A percentile compares a stretch with the other conserved stretches of the same genome.
Conservation (phyloP, 345 rosid genomes). For the Acer campestre region DNA sequence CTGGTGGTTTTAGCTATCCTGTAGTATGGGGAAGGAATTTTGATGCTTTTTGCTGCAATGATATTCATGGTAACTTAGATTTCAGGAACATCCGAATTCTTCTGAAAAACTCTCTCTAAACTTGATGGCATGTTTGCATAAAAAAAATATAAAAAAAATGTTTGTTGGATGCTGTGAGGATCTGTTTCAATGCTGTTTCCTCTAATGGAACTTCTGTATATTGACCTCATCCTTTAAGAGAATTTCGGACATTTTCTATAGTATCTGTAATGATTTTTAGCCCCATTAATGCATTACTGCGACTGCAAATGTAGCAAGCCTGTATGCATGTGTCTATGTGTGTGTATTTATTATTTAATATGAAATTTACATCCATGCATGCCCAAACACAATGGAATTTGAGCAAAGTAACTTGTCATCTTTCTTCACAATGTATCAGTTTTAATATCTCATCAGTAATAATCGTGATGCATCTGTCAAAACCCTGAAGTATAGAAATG, state of each 20-base stretch:
- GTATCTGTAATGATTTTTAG: not conserved
- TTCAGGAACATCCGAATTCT: not conserved
- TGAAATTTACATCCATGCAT: too few species aligned
- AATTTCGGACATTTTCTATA: not conserved
- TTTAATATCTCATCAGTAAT: not conserved
- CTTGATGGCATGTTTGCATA: not conserved
- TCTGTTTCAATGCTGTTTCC: not conserved
- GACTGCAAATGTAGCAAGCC: not conserved
- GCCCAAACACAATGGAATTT: too few species aligned
- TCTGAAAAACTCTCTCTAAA: not conserved
- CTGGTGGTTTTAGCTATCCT: too few species aligned
- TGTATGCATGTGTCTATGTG: not conserved
- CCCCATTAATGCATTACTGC: not conserved
- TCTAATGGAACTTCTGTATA: not conserved
- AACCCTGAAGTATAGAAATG: slow-evolving; percentile 33
- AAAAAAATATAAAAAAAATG: too few species aligned
- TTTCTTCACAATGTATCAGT: not conserved
- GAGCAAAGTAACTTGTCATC: not conserved
- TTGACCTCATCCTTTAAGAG: not conserved
- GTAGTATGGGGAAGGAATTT: too few species aligned
- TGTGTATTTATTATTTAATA: not conserved
- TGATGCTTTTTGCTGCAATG: not conserved
- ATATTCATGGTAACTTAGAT: not conserved
- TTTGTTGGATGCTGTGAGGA: not conserved
- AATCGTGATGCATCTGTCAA: slow-evolving; percentile 6